Evolutionary conservation across 2,329 filamentous ascomycete species (phyloP).

Genomic region (Colletotrichum plurivorum): DNA sequence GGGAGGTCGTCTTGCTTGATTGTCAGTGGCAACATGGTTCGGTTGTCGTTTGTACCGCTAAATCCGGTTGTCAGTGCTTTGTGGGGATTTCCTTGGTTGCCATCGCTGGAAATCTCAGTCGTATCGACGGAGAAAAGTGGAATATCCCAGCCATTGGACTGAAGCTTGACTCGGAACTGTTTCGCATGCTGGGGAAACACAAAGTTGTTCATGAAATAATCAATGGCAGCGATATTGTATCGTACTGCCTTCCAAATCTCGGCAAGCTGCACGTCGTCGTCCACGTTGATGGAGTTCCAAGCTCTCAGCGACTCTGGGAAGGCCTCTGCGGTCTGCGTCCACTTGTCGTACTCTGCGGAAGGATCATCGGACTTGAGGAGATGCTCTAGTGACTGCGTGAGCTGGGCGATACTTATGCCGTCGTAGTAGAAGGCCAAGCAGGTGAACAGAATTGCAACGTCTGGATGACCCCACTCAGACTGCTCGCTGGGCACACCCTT

Average conservation of each 20-base stretch:
- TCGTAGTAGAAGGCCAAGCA: slow-evolving; percentile 77
- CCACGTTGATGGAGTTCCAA: slow-evolving; percentile 71
- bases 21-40: slow-evolving; percentile 70
- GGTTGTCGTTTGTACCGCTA: slow-evolving; percentile 79
- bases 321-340: slow-evolving; percentile 54
- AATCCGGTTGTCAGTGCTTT: slow-evolving; percentile 73
- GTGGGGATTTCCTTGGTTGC: neutral
- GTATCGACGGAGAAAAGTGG: slow-evolving; percentile 56
- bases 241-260: slow-evolving; percentile 66
- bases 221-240: slow-evolving; percentile 64
- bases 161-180: slow-evolving; percentile 74
- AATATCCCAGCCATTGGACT: slow-evolving; percentile 78
- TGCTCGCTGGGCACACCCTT: slow-evolving; percentile 75
- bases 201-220: slow-evolving; percentile 74
- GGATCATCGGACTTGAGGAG: slow-evolving; percentile 71
- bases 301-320: slow-evolving; percentile 63
- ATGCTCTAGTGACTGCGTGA: slow-evolving; percentile 63
- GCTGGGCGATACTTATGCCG: slow-evolving; percentile 65
- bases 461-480: slow-evolving; percentile 77
- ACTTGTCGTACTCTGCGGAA: slow-evolving; percentile 67
- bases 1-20: slow-evolving; percentile 74
- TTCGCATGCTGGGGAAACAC: slow-evolving; percentile 77
- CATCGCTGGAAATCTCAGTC: slow-evolving; percentile 24
- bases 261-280: slow-evolving; percentile 65
- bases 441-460: slow-evolving; percentile 76